A percentile compares a stretch with the other conserved stretches of the same genome.
Conservation (phyloP, 2,329 filamentous ascomycete genomes). For the Colletotrichum tamarilloi region DNA sequence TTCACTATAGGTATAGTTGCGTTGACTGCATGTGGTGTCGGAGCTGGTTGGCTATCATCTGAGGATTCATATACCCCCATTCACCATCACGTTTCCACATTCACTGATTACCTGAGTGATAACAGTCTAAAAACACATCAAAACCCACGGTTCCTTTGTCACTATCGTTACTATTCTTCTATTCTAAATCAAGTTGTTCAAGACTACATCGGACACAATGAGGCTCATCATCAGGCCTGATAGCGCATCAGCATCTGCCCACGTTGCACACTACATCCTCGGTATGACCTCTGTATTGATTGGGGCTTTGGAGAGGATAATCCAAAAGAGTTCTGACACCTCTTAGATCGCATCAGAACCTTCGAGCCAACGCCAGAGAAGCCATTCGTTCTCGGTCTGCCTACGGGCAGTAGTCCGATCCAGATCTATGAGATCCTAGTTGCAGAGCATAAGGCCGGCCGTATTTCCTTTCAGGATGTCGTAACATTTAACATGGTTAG, state of each 20-base stretch:
- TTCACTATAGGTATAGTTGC: not conserved
- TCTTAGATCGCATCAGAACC: conserved; percentile 53
- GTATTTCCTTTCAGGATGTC: conserved; percentile 66
- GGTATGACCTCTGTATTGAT: conserved; percentile 52
- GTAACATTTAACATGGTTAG: conserved; percentile 80
- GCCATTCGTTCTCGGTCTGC: conserved; percentile 40
- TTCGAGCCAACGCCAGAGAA: conserved; percentile 37
- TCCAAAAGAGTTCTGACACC: not conserved
- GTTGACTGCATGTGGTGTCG: not conserved
- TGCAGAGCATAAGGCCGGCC: conserved; percentile 66
- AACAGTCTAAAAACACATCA: not conserved
- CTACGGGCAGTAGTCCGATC: conserved; percentile 39
- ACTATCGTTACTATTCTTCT: not conserved
- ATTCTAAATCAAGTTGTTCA: not conserved
- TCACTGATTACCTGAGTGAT: not conserved
- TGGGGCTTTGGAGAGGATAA: no score
- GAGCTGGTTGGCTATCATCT: not conserved
- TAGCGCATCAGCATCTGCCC: conserved; percentile 69
- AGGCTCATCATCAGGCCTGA: conserved; percentile 79
- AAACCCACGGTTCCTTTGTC: not conserved
- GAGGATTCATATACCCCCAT: not conserved
- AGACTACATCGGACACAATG: conserved; percentile 56
- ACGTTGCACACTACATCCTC: conserved; percentile 80
- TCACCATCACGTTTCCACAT: not conserved
- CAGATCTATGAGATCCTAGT: conserved; percentile 66